Evolutionary conservation across 805 yeast species (phyloP).

Genomic region (Brettanomyces anomalus): DNA sequence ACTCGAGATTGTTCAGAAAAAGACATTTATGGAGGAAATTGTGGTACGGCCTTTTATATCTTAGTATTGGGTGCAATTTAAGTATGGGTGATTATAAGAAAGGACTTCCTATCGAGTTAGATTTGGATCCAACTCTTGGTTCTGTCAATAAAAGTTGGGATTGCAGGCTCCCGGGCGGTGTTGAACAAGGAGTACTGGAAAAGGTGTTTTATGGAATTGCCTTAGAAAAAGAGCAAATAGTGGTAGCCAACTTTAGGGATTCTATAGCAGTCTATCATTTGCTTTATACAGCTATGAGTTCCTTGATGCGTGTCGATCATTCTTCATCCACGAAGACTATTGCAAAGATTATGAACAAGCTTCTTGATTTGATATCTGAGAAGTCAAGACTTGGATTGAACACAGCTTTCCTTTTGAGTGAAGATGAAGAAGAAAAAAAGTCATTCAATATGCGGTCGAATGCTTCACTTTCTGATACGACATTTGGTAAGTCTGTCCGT

Average conservation of each 20-base stretch:
- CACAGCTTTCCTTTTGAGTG: slow-evolving; percentile 16
- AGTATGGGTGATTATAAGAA: slow-evolving; percentile 30
- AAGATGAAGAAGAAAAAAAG: slow-evolving; percentile 8
- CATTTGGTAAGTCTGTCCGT: slow-evolving; percentile 17
- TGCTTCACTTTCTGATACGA: background rate
- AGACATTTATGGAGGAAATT: slow-evolving; percentile 33
- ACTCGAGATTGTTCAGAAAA: slow-evolving; percentile 24
- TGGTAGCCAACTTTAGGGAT: slow-evolving; percentile 38
- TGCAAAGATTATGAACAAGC: slow-evolving; percentile 20
- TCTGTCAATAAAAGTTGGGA: slow-evolving; percentile 28
- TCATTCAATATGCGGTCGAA: slow-evolving; percentile 1
- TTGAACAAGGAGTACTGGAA: slow-evolving; percentile 27
- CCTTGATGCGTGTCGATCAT: slow-evolving; percentile 25
- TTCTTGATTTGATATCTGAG: slow-evolving; percentile 23
- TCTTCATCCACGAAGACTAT: slow-evolving; percentile 27
- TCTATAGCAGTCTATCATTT: slow-evolving; percentile 38
- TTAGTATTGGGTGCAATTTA: slow-evolving; percentile 27
- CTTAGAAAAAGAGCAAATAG: slow-evolving; percentile 33
- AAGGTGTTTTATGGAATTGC: slow-evolving; percentile 23
- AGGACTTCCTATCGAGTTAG: slow-evolving; percentile 28
- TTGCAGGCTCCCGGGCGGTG: slow-evolving; percentile 29
- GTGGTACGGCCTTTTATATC: slow-evolving; percentile 28
- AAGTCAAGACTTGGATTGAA: slow-evolving; percentile 20
- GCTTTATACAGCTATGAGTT: slow-evolving; percentile 31
- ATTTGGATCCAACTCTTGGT: slow-evolving; percentile 28